Conservation (phyloP, 2,329 filamentous ascomycete species). For the Coniochaeta sp. region DNA sequence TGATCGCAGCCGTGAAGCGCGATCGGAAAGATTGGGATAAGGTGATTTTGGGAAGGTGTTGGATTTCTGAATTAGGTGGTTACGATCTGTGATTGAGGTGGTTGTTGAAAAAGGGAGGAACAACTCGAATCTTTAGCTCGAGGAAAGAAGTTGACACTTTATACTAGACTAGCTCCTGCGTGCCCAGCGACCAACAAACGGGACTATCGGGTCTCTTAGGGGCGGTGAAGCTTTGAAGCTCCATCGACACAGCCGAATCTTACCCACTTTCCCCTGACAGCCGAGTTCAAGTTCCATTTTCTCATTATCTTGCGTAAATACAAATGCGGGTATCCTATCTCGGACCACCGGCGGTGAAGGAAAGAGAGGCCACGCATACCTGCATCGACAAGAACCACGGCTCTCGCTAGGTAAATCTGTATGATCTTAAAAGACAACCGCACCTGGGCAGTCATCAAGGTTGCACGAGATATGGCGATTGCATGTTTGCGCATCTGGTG, state of each 20-base stretch:
- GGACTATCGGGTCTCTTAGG: not conserved
- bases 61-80: slow-evolving; percentile 1
- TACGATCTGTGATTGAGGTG: not conserved
- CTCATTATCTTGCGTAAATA: not conserved
- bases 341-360: not conserved
- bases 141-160: not conserved
- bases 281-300: not conserved
- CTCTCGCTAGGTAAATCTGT: not conserved
- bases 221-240: not conserved
- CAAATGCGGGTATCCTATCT: not conserved
- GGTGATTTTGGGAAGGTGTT: slow-evolving; percentile 5
- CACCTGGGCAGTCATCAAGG: not conserved
- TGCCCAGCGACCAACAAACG: not conserved
- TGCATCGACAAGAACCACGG: not conserved
- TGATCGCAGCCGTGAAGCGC: slow-evolving; percentile 55
- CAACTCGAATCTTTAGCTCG: not conserved
- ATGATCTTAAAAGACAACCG: not conserved
- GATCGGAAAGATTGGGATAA: slow-evolving; percentile 30
- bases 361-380: not conserved
- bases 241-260: not conserved
- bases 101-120: not conserved
- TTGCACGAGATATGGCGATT: not conserved
- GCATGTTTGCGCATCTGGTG: not conserved
- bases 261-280: not conserved
- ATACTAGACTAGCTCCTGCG: not conserved